Conservation (phyloP, 306 rosid species). For the Prunus campanulata region DNA sequence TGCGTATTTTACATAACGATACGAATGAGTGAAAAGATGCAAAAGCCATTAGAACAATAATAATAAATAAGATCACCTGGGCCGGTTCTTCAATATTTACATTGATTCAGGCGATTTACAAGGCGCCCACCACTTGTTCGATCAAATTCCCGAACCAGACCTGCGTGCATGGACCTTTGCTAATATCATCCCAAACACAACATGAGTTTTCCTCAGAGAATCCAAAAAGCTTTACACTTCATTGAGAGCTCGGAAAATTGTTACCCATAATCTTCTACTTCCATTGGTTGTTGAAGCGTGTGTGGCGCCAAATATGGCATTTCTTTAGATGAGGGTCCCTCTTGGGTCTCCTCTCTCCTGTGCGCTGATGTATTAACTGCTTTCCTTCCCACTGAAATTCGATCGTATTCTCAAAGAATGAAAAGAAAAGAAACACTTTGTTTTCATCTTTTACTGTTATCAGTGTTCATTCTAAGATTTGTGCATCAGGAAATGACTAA, state of each 20-base stretch:
- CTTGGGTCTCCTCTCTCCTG: too few relatives aligned
- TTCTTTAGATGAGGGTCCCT: too few relatives aligned
- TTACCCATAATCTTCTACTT: slow-evolving; percentile 18
- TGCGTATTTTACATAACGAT: too few relatives aligned
- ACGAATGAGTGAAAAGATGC: background rate
- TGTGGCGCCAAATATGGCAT: slow-evolving; percentile 13
- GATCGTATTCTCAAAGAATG: too few relatives aligned
- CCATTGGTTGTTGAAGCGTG: slow-evolving; percentile 37
- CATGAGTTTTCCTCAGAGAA: slow-evolving; percentile 30
- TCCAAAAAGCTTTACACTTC: slow-evolving; percentile 24
- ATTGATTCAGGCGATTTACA: slow-evolving; percentile 30
- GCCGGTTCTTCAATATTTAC: slow-evolving; percentile 9
- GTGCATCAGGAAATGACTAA: too few relatives aligned
- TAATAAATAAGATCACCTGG: too few relatives aligned
- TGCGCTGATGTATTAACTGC: too few relatives aligned
- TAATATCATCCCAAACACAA: slow-evolving; percentile 40
- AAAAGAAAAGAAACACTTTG: too few relatives aligned
- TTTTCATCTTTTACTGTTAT: too few relatives aligned
- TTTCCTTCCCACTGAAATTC: too few relatives aligned
- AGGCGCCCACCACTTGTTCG: slow-evolving; percentile 45
- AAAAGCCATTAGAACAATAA: background rate
- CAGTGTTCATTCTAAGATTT: background rate
- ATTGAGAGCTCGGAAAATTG: slow-evolving; percentile 24
- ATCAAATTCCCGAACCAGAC: slow-evolving; percentile 38
- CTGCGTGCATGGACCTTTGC: slow-evolving; percentile 29